Conservation (phyloP, 2,329 filamentous ascomycete genomes). For the Monosporascus sp. region DNA sequence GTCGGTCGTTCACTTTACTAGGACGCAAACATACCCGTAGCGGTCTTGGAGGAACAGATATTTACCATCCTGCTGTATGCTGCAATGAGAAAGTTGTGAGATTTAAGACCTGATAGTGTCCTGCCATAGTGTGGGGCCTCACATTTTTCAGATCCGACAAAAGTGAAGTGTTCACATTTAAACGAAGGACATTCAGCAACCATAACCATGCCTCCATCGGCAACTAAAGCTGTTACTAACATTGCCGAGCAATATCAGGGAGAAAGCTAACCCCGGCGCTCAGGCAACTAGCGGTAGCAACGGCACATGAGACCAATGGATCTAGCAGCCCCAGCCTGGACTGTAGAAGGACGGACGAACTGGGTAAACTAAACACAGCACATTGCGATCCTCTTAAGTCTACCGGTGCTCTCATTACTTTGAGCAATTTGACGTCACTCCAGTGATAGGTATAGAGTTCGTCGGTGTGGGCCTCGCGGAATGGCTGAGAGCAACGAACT, state of each 20-base stretch:
- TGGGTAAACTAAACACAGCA: slow-evolving; percentile 17
- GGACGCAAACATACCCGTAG: too few relatives aligned
- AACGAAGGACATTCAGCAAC: neutral
- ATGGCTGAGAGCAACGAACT: slow-evolving; percentile 54
- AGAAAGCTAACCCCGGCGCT: slow-evolving; percentile 11
- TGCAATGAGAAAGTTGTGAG: neutral
- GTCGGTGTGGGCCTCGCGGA: slow-evolving; percentile 55
- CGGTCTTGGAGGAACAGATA: too few relatives aligned
- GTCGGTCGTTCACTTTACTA: too few relatives aligned
- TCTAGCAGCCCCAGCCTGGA: slow-evolving; percentile 9
- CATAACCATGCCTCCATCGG: slow-evolving; percentile 19
- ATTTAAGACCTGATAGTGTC: too few relatives aligned
- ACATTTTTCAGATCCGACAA: too few relatives aligned
- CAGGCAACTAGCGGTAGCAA: slow-evolving; percentile 1
- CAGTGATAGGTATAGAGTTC: slow-evolving; percentile 58
- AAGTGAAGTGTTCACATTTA: neutral
- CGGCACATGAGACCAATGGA: slow-evolving; percentile 3
- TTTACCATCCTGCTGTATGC: neutral
- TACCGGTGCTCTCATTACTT: slow-evolving; percentile 45
- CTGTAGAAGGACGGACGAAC: slow-evolving; percentile 7
- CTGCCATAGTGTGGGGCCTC: too few relatives aligned
- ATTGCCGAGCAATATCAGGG: slow-evolving; percentile 18
- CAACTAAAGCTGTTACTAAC: slow-evolving; percentile 18
- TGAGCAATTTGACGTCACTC: slow-evolving; percentile 54
- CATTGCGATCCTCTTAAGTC: slow-evolving; percentile 38